Conservation (phyloP, 495 filamentous ascomycete genomes). For the Penicillium steckii region DNA sequence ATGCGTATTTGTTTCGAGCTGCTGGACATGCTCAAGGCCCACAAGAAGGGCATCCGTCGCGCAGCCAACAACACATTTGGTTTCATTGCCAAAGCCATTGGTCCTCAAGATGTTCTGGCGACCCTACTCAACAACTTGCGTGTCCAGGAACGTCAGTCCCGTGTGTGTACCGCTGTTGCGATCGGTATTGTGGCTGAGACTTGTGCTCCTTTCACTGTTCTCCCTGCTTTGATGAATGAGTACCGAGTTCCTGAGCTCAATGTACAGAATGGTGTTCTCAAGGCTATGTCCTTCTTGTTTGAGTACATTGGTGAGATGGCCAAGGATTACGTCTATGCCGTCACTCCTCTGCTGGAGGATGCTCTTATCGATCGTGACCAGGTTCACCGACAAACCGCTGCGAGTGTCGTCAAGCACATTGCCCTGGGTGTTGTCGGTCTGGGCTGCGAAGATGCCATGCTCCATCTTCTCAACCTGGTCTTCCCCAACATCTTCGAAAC, state of each 20-base stretch:
- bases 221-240: slow-evolving; percentile 99
- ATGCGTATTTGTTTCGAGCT: slow-evolving; percentile 99
- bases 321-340: slow-evolving; percentile 98
- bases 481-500: slow-evolving; percentile 99
- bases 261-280: slow-evolving; percentile 97
- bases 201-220: slow-evolving; percentile 97
- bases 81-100: slow-evolving; percentile 99
- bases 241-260: slow-evolving; percentile 98
- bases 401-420: slow-evolving; percentile 94
- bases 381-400: slow-evolving; percentile 96
- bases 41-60: slow-evolving; percentile 98
- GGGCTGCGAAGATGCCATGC: slow-evolving; percentile 98
- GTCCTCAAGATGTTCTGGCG: slow-evolving; percentile 94
- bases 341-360: slow-evolving; percentile 95
- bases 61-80: slow-evolving; percentile 99
- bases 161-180: slow-evolving; percentile 97
- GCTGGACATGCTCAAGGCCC: slow-evolving; percentile 98
- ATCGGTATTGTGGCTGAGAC: slow-evolving; percentile 99
- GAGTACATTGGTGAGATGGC: slow-evolving; percentile 99
- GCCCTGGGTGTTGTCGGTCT: slow-evolving; percentile 93
- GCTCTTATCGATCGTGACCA: slow-evolving; percentile 98
- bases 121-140: slow-evolving; percentile 95
- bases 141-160: slow-evolving; percentile 95
- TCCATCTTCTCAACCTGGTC: slow-evolving; percentile 93
- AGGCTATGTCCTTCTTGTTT: slow-evolving; percentile 95